Percentiles rank a stretch among this genome's conserved stretches.
Evolutionary conservation across 192 early-diverging fungal species (phyloP).

Genomic region (Backusella parvicylindrica): DNA sequence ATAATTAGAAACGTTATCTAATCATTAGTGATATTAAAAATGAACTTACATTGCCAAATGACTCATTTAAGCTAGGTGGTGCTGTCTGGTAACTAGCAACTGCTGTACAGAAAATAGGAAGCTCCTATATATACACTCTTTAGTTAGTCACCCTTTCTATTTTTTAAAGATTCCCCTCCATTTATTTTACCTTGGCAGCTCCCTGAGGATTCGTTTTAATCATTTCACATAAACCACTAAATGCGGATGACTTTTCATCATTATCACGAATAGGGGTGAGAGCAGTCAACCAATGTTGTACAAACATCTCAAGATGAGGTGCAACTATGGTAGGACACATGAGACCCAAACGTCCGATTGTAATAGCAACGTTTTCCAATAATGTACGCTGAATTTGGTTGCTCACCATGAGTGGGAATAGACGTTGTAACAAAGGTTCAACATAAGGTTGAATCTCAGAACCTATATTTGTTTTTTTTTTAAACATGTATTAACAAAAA

Average conservation of each 20-base stretch:
- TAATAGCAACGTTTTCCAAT: conserved; percentile 95
- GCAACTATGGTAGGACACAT: conserved; percentile 82
- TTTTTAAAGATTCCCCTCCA: background rate
- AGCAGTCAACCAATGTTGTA: conserved; percentile 78
- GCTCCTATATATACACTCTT: conserved; percentile 36
- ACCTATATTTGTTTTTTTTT: conserved; percentile 32
- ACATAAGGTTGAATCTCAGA: conserved; percentile 81
- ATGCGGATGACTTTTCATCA: conserved; percentile 96
- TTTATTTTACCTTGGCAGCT: conserved; percentile 47
- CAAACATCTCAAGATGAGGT: conserved; percentile 81
- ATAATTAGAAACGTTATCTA: background rate
- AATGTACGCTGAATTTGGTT: conserved; percentile 69
- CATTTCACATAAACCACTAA: conserved; percentile 91
- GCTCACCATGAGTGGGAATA: conserved; percentile 79
- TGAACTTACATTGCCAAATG: conserved; percentile 58
- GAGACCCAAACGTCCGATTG: conserved; percentile 92
- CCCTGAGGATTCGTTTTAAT: conserved; percentile 88
- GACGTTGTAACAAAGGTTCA: conserved; percentile 72
- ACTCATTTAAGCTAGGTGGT: conserved; percentile 54
- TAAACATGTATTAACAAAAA: background rate
- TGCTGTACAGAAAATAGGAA: conserved; percentile 79
- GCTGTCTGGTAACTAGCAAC: conserved; percentile 74
- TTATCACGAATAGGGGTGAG: conserved; percentile 87
- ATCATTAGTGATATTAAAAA: background rate
- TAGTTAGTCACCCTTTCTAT: background rate